Evolutionary conservation across 1,284 basidiomycete species (phyloP).

Genomic region (Ceratobasidium sp.): DNA sequence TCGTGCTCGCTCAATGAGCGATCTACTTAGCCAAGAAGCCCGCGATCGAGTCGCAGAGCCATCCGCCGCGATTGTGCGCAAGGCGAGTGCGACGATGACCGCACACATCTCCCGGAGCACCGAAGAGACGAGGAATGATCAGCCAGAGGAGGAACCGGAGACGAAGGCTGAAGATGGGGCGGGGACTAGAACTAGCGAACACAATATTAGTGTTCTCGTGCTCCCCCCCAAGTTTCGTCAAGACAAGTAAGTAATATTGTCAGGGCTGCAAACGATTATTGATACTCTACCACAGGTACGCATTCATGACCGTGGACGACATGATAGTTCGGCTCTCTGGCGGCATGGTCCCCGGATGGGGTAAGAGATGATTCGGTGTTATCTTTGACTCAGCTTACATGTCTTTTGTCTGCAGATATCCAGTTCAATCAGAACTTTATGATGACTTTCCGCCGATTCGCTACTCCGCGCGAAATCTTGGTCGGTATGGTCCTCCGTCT

Average conservation of each 20-base stretch:
- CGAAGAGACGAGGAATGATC: background rate
- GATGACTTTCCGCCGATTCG: constrained; percentile 81
- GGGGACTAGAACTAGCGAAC: background rate
- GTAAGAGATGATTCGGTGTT: constrained; percentile 30
- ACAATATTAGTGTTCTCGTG: constrained; percentile 11
- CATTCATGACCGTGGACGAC: constrained; percentile 32
- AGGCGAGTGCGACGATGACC: constrained; percentile 34
- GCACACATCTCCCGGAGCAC: constrained; percentile 3
- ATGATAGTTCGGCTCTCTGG: constrained; percentile 29
- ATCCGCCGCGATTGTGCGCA: constrained; percentile 33
- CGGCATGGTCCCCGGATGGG: background rate
- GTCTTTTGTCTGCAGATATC: constrained; percentile 65
- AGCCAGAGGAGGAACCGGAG: background rate
- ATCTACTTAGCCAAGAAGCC: constrained; percentile 63
- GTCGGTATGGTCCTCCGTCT: constrained; percentile 84
- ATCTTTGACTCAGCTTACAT: constrained; percentile 17
- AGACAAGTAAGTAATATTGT: constrained; percentile 28
- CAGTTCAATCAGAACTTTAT: constrained; percentile 80
- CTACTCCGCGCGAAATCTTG: constrained; percentile 79
- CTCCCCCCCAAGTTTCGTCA: constrained; percentile 6
- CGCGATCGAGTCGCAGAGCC: constrained; percentile 58
- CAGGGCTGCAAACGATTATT: background rate
- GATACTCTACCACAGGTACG: constrained; percentile 15
- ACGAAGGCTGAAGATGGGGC: background rate
- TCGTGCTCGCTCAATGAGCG: constrained; percentile 68